Evolutionary conservation across 495 filamentous ascomycete species (phyloP).

Genomic region (Penicillium cataractarum): DNA sequence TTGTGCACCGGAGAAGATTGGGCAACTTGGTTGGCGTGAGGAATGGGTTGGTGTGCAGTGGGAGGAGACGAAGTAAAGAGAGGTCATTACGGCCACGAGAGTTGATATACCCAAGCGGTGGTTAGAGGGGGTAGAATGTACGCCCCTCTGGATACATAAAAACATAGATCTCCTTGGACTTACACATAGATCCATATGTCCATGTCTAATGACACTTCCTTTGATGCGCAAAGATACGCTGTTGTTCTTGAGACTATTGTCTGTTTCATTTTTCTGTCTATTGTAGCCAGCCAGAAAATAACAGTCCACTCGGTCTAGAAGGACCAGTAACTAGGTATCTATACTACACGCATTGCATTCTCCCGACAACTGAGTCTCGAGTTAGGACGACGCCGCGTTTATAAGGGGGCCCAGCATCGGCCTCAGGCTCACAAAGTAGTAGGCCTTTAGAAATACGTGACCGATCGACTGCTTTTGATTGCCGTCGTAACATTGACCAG

Average conservation of each 20-base stretch:
- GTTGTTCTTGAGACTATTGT: background rate
- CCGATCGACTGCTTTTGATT: too few species aligned
- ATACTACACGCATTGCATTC: too few species aligned
- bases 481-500: too few species aligned
- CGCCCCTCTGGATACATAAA: background rate
- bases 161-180: slow-evolving; percentile 7
- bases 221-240: background rate
- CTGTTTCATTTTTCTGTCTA: background rate
- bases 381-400: too few species aligned
- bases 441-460: too few species aligned
- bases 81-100: background rate
- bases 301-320: background rate
- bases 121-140: background rate
- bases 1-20: slow-evolving; percentile 60
- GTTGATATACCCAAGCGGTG: slow-evolving; percentile 2
- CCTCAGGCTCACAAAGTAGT: too few species aligned
- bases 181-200: background rate
- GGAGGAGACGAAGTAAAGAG: slow-evolving; percentile 68
- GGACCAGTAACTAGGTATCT: too few species aligned
- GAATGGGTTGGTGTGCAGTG: slow-evolving; percentile 98
- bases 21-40: slow-evolving; percentile 72
- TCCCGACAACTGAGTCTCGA: too few species aligned
- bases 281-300: slow-evolving; percentile 1
- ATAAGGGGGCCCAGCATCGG: too few species aligned
- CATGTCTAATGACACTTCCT: background rate